Base-by-base conservation (phyloP, 495 filamentous ascomycete species). In the Lasiosphaeria hispida region DNA sequence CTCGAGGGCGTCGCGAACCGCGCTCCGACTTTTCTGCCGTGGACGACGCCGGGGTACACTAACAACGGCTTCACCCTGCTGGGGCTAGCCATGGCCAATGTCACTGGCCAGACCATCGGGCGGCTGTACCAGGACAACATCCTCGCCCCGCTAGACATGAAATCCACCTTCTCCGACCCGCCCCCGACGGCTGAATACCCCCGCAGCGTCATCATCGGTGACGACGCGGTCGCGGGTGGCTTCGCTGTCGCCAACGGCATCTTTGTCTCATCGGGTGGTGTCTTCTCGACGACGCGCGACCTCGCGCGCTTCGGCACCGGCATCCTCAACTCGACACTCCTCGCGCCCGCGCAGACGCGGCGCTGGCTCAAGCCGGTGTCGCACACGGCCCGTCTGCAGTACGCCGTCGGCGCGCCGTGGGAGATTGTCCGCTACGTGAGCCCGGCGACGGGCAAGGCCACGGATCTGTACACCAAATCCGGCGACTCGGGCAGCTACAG, bases 281-380 rank as follows among this genome's bases (percentile, higher is more conserved):
- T 58, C 63, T 64, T 65, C 35, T 66, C 44, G 59, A 67, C 57
- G 14, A 47, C 33, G 7, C 53, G 51, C 36, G 70, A 70, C 30
- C 53, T 72, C 19, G 64, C 65, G 14, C 69, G 61, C 19, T 55
- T 81, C 2, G 79, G 79, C n/a, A 70, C 67, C 30, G 73, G 70
- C 19, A 75, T 83, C 45, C 70, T 83, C 13, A 78, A 75, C 57
- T 75, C 66, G 17, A 70, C 69, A 0, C 67, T 83, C 0, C 64
- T 82, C 3, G 47, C 73, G 1, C 52, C 70, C 0, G 60, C 63
- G 6, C 41, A 59, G 15, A 84, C 77, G 3, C 69, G 78, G 41
- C 50, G 64, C 43, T 83, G 80, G 80, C 62, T 84, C 53, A 81
- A 81, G 59, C 80, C 80, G 0, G 37, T 52, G 13, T 55, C 75